Evolutionary conservation across 2,329 filamentous ascomycete species (phyloP).

Genomic region (Xylariaceae sp.): DNA sequence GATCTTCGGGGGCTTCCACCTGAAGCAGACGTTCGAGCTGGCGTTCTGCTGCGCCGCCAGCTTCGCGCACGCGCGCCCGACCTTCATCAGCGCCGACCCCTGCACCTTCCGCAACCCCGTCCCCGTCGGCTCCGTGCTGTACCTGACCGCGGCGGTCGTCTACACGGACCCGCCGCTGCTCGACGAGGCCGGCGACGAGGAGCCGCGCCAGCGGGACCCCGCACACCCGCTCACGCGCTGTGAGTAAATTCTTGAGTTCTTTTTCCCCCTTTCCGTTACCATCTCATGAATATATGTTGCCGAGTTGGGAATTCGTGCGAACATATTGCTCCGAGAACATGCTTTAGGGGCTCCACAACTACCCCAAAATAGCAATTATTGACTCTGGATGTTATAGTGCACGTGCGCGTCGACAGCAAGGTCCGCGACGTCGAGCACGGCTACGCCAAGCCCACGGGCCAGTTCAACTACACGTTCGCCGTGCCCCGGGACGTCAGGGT

Average conservation of each 20-base stretch:
- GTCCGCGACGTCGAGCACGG: constrained; percentile 68
- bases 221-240: constrained; percentile 43
- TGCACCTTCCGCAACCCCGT: constrained; percentile 76
- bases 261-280: too few relatives aligned
- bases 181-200: constrained; percentile 52
- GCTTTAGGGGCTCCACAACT: too few relatives aligned
- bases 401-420: constrained; percentile 72
- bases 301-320: too few relatives aligned
- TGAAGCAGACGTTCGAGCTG: constrained; percentile 75
- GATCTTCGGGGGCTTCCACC: constrained; percentile 76
- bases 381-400: too few relatives aligned
- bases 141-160: constrained; percentile 71
- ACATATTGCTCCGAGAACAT: too few relatives aligned
- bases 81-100: constrained; percentile 73
- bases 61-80: constrained; percentile 69
- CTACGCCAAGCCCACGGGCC: constrained; percentile 67
- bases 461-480: constrained; percentile 71
- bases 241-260: too few relatives aligned
- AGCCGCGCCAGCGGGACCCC: constrained; percentile 3
- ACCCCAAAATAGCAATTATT: too few relatives aligned
- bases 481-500: constrained; percentile 43
- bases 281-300: too few relatives aligned
- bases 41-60: constrained; percentile 75
- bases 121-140: constrained; percentile 73
- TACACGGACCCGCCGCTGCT: constrained; percentile 66